These are phyloP conservation scores for Diaporthe ilicicola DNA, from an alignment of 2,329 filamentous ascomycete species.

Conservation along the genomic window DNA sequence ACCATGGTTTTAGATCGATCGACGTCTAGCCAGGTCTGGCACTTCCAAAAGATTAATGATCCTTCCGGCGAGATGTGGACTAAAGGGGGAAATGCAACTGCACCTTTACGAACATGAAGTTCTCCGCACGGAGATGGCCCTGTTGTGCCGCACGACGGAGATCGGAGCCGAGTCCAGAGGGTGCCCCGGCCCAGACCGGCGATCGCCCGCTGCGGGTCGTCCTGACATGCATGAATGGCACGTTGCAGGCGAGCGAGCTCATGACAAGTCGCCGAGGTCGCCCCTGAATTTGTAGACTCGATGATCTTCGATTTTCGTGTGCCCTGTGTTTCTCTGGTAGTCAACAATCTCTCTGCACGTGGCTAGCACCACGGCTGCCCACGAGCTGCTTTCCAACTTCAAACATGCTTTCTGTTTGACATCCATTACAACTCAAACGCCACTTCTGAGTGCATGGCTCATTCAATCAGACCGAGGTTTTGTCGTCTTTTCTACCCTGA, in stretches of 20 bases:
- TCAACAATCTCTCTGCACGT: not conserved
- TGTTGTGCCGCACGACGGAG: not conserved
- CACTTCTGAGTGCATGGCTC: no score
- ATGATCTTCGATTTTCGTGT: not conserved
- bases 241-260: slow-evolving; percentile 4
- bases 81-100: not conserved
- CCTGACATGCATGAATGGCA: slow-evolving; percentile 14
- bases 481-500: no score
- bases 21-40: not conserved
- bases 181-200: not conserved
- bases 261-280: not conserved
- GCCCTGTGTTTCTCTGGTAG: not conserved
- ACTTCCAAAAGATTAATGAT: not conserved
- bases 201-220: slow-evolving; percentile 12
- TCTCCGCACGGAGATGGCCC: not conserved
- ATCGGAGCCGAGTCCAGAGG: not conserved
- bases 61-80: not conserved
- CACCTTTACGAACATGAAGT: not conserved
- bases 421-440: no score
- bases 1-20: not conserved
- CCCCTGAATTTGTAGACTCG: not conserved
- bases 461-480: no score
- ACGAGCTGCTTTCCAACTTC: not conserved
- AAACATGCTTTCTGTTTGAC: no score
- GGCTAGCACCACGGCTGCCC: no score